Base-by-base conservation (phyloP, 805 yeast species). In the Candida pseudofarinosa region DNA sequence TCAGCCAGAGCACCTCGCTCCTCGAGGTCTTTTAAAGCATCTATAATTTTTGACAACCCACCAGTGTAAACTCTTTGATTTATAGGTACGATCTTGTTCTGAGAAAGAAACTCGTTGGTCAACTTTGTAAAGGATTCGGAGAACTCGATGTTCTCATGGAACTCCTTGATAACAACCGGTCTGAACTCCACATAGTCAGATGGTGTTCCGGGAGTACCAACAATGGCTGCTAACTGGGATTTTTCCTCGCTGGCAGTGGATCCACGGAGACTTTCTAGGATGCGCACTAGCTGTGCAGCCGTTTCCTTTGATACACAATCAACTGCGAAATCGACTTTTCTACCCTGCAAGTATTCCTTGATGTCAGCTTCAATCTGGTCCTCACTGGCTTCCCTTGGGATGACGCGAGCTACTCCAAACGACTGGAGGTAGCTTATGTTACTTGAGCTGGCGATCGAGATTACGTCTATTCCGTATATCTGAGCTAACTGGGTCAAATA, bases 401-500 rank as follows among this genome's bases (percentile, higher is more conserved):
- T 50, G 2, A 67, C 60, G 41, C 54, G 56, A 18, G 68, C 69
- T 2, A 50, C 62, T 1, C 65, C 65, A 4, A 53, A 35, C n/a
- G 32, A 18, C 28, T 45, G 47, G 37, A 62, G 42, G 34, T 60
- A 62, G 1, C 45, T 48, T 23, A 43, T 41, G 41, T 60, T 52
- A 3, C 41, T 40, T 4, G 33, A 15, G 35, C 65, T 50, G 3
- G 68, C 56, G 14, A 62, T 39, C 7, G 56, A 48, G 15, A 73
- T 55, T 18, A 73, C 71, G 17, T 59, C 62, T 33, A 71, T 60
- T 2, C 68, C 69, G 14, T 68, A 62, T 23, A 65, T 49, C 40
- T 57, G 69, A 1, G 76, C 74, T 31, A 73, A 45, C 49, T 73
- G 78, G 12, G 68, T 60, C 10, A 66, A 53, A 46, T 69, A 72